Conservation (phyloP, 768 basidiomycete species). For the Kwoniella newhampshirensis region DNA sequence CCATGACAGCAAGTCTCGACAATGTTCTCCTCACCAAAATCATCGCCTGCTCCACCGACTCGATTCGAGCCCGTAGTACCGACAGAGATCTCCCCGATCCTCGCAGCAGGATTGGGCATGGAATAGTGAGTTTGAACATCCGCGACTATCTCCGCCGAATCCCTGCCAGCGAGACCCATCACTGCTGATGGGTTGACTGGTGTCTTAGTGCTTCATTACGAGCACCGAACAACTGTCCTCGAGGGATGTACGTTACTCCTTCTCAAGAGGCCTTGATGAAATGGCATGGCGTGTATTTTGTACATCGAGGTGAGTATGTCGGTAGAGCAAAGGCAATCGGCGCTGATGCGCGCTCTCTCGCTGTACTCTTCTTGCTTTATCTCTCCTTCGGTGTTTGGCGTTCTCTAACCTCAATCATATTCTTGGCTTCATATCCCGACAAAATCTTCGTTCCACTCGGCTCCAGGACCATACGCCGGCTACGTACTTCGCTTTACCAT, state of each 20-base stretch:
- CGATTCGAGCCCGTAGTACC: background rate
- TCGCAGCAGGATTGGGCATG: conserved; percentile 26
- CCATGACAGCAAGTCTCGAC: no score
- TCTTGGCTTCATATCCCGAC: no score
- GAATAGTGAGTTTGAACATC: conserved; percentile 27
- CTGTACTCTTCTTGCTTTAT: background rate
- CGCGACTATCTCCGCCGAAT: background rate
- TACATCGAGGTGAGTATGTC: conserved; percentile 34
- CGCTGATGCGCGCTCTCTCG: background rate
- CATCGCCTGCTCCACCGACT: conserved; percentile 5
- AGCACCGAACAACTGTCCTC: conserved; percentile 30
- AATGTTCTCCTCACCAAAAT: conserved; percentile 18
- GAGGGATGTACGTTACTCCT: conserved; percentile 42
- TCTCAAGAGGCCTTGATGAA: conserved; percentile 21
- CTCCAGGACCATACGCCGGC: conserved; percentile 45
- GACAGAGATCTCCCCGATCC: conserved; percentile 18
- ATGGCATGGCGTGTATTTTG: conserved; percentile 46
- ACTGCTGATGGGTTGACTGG: background rate
- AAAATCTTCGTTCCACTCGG: no score
- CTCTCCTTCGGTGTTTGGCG: no score
- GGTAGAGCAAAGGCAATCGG: background rate
- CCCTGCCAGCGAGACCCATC: background rate
- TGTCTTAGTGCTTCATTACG: conserved; percentile 30
- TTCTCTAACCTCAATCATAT: no score
- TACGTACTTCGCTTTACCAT: conserved; percentile 40